These are phyloP conservation scores for Haberlea rhodopensis DNA, from an alignment of 257 asterid genomes.

Conservation along the genomic window DNA sequence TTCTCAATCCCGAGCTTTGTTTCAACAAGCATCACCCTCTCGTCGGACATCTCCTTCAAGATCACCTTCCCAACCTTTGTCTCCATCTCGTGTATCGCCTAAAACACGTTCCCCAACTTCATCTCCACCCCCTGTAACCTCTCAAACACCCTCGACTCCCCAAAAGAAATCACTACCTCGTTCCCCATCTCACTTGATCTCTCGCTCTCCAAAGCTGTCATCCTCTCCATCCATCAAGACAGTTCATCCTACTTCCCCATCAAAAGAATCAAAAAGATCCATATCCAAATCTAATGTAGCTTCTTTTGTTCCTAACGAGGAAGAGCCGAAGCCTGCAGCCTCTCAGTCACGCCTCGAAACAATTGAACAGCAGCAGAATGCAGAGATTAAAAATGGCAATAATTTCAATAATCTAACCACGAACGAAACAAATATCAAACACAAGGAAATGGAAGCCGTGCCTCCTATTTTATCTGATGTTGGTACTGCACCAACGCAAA, in stretches of 20 bases:
- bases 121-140: constrained; percentile 30
- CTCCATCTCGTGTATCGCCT: constrained; percentile 37
- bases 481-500: constrained; percentile 22
- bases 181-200: constrained; percentile 29
- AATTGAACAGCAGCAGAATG: constrained; percentile 28
- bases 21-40: constrained; percentile 41
- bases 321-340: constrained; percentile 28
- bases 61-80: constrained; percentile 45
- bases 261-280: constrained; percentile 29
- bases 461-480: constrained; percentile 28
- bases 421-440: constrained; percentile 19
- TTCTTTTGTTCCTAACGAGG: constrained; percentile 25
- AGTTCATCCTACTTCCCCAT: constrained; percentile 31
- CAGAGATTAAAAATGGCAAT: constrained; percentile 24
- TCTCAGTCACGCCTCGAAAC: constrained; percentile 27
- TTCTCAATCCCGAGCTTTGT: constrained; percentile 30
- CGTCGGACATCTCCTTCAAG: constrained; percentile 34
- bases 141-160: constrained; percentile 32
- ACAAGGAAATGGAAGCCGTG: constrained; percentile 17
- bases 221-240: constrained; percentile 37
- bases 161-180: constrained; percentile 34
- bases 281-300: constrained; percentile 23
- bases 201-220: constrained; percentile 35
- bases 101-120: constrained; percentile 32
- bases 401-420: constrained; percentile 23